phyloP scores from a whole-genome alignment of 1,284 basidiomycete genomes.

The Irpex lacteus region DNA sequence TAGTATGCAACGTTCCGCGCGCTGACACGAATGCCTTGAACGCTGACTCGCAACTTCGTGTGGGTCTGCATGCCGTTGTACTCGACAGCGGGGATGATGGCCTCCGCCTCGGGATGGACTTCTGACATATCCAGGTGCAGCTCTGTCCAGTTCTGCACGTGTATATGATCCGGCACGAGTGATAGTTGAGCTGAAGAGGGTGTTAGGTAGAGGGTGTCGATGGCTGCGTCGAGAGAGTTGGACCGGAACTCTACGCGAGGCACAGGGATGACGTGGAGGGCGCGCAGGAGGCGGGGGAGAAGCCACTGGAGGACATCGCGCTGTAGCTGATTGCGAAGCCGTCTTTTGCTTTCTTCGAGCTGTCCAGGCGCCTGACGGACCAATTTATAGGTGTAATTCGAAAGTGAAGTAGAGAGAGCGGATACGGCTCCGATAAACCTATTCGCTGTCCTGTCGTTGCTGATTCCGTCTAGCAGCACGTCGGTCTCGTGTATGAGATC shows the following conservation, averaged over 20 bases:
- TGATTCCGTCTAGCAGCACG: conserved; percentile 30
- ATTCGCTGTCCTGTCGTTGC: conserved; percentile 36
- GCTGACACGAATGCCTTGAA: conserved; percentile 42
- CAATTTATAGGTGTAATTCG: conserved; percentile 16
- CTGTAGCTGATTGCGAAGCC: conserved; percentile 25
- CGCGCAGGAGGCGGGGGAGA: conserved; percentile 36
- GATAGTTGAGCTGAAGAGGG: conserved; percentile 23
- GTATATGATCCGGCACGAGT: conserved; percentile 41
- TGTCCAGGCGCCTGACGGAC: conserved; percentile 17
- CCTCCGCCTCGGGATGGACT: conserved; percentile 5
- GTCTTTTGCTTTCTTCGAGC: conserved; percentile 9
- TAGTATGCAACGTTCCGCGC: conserved; percentile 44
- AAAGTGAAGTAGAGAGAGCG: conserved; percentile 25
- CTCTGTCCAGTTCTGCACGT: conserved; percentile 42
- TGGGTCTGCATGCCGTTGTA: conserved; percentile 10
- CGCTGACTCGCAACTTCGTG: conserved; percentile 32
- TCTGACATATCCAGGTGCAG: conserved; percentile 35
- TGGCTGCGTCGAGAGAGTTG: conserved; percentile 32
- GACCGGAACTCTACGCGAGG: conserved; percentile 43
- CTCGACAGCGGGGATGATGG: conserved; percentile 4
- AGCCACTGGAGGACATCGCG: conserved; percentile 38
- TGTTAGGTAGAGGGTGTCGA: conserved; percentile 37
- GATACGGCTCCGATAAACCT: conserved; percentile 32
- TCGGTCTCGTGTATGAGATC: conserved; percentile 32
- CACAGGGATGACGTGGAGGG: conserved; percentile 38